Evolutionary conservation across 148 eudicot species (phyloP).

Genomic region (Chenopodium suecicum): DNA sequence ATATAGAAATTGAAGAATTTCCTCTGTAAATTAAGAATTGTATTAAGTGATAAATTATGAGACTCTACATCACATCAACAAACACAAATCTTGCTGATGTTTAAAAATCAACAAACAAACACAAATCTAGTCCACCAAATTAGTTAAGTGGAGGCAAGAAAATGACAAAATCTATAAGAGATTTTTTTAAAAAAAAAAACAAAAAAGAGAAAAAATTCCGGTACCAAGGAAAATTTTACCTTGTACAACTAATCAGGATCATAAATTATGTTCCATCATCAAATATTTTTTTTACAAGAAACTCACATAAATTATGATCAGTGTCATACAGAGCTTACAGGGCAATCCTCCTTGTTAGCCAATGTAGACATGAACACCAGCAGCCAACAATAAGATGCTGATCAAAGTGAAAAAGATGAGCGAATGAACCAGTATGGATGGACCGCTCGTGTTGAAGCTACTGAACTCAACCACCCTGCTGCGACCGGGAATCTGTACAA

Average conservation of each 20-base stretch:
- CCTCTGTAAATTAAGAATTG: background rate
- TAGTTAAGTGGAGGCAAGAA: background rate
- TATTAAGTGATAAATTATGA: background rate
- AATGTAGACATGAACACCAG: conserved; percentile 61
- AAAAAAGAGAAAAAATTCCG: background rate
- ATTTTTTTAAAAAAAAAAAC: background rate
- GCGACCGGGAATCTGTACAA: conserved; percentile 74
- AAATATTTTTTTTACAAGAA: background rate
- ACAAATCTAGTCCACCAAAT: background rate
- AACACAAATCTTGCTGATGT: background rate
- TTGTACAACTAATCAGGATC: background rate
- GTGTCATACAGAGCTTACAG: background rate
- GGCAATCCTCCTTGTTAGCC: conserved; percentile 29
- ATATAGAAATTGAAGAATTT: background rate
- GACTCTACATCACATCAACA: background rate
- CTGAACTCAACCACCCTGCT: conserved; percentile 53
- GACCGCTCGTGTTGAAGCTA: conserved; percentile 70
- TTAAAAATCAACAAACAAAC: background rate
- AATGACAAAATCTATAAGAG: background rate
- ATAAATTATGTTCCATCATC: background rate
- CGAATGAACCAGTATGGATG: conserved; percentile 70
- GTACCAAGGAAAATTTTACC: background rate
- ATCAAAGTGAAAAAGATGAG: conserved; percentile 60
- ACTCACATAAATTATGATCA: background rate
- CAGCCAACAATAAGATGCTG: conserved; percentile 58